Evolutionary conservation across 1,139 yeast species (phyloP), one percentile per base, ranked within the genome.

Genomic region (Eremothecium cymbalariae): DNA sequence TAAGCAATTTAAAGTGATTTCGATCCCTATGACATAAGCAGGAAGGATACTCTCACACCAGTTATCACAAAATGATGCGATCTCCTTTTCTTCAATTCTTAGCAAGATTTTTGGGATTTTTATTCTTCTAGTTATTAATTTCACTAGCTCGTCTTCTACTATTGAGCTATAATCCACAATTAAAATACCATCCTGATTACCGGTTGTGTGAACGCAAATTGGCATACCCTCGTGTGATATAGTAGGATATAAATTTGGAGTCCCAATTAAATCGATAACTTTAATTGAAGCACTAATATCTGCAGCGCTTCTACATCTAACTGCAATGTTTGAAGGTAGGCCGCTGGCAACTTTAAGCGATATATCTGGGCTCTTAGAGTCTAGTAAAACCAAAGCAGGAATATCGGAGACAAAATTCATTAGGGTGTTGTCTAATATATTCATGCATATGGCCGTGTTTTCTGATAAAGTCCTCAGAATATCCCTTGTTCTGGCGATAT

Each of bases 261-360:
- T 11, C 11, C 28, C 17, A 14, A 33, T 28, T 6, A n/a, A 12
- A 12, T 33, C 24, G 6, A 28, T 12, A 14, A 27, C 9, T 14
- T 27, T 15, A n/a, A 27, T 27, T 8, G 30, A n/a, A 8, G n/a
- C 4, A 14, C n/a, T 16, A 3, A 27, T 16, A 4, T 27, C 30
- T 3, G n/a, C n/a, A n/a, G 32, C 32, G 14, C 15, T 8, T 19
- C 16, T 14, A 26, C 32, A 28, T 11, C 32, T 18, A 9, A 34
- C 15, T 8, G 26, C 18, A 8, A 34, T 18, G 7, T 26, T 19
- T 6, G 32, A 29, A n/a, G 36, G 22, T 18, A 26, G 16, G 13
- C 38, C 36, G 17, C 34, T 34, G 5, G 37, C 37, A 12, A 36
- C 19, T 3, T 21, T 20, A 8, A 34, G 4, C 14, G 35, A 27